phyloP scores from a whole-genome alignment of 1,139 yeast genomes.

The Torulaspora globosa region DNA sequence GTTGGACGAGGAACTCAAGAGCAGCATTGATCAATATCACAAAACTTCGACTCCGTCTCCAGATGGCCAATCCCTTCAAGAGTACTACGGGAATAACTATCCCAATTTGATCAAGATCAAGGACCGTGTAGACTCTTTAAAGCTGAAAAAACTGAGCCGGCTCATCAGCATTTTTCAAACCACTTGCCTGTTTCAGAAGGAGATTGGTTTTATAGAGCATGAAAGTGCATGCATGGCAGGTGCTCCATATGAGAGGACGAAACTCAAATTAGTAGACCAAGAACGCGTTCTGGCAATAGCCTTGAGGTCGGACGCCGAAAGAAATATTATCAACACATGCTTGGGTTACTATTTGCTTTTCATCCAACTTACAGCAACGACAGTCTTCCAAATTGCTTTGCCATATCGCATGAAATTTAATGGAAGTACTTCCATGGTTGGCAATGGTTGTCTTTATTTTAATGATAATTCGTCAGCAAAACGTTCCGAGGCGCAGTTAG shows the following conservation, averaged over 20 bases:
- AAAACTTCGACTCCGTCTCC: background rate
- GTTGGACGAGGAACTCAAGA: background rate
- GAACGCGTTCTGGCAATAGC: conserved; percentile 7
- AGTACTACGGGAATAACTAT: conserved; percentile 30
- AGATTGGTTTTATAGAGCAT: conserved; percentile 11
- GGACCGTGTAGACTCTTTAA: conserved; percentile 18
- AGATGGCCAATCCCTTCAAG: conserved; percentile 15
- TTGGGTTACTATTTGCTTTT: conserved; percentile 34
- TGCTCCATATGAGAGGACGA: conserved; percentile 8
- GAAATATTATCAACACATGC: conserved; percentile 18
- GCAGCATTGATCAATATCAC: background rate
- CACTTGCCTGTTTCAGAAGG: conserved; percentile 15
- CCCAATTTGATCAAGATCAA: conserved; percentile 25
- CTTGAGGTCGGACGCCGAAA: conserved; percentile 4
- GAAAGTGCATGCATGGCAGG: background rate
- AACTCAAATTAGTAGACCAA: conserved; percentile 11
- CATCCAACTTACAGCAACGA: conserved; percentile 22
- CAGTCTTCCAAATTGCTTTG: conserved; percentile 24
- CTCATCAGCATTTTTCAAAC: conserved; percentile 20
- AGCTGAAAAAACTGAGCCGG: conserved; percentile 22
- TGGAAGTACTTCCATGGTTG: conserved; percentile 32
- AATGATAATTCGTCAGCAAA: conserved; percentile 19
- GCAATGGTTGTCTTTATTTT: conserved; percentile 27
- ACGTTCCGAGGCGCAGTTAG: conserved; percentile 17
- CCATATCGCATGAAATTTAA: conserved; percentile 28